Conservation (phyloP, 2,329 filamentous ascomycete genomes). For the Aspergillus transmontanensis region DNA sequence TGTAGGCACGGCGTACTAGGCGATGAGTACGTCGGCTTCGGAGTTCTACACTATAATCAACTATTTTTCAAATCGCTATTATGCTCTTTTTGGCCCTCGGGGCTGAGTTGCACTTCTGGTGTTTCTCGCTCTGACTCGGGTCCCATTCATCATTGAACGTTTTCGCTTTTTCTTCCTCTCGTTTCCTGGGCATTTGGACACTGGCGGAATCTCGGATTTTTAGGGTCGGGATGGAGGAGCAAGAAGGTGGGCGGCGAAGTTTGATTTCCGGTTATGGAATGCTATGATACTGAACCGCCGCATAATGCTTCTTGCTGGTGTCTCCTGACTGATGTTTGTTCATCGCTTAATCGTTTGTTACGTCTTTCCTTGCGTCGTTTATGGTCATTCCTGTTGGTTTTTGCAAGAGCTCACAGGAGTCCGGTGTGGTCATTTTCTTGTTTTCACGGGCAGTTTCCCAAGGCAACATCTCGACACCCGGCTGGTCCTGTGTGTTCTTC, state of each 20-base stretch:
- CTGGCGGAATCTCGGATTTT: constrained; percentile 36
- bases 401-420: constrained; percentile 46
- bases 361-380: constrained; percentile 35
- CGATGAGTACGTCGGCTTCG: constrained; percentile 5
- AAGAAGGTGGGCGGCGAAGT: constrained; percentile 39
- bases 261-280: constrained; percentile 35
- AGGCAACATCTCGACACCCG: constrained; percentile 45
- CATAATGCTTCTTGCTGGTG: constrained; percentile 35
- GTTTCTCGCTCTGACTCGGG: neutral
- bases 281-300: constrained; percentile 31
- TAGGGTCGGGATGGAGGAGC: constrained; percentile 38
- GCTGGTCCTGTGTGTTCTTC: constrained; percentile 51
- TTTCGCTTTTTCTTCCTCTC: constrained; percentile 35
- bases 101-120: neutral
- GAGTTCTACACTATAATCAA: constrained; percentile 11
- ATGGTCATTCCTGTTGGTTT: constrained; percentile 26
- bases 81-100: neutral
- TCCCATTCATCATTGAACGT: constrained; percentile 23
- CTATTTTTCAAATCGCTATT: constrained; percentile 19
- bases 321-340: constrained; percentile 32
- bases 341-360: constrained; percentile 22
- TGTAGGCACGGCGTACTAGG: constrained; percentile 46
- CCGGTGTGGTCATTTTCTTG: constrained; percentile 47
- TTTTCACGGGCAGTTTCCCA: constrained; percentile 39
- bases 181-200: constrained; percentile 38